These are phyloP conservation scores for Penicillium coffeae DNA, from an alignment of 495 filamentous ascomycete genomes.

Conservation along the genomic window DNA sequence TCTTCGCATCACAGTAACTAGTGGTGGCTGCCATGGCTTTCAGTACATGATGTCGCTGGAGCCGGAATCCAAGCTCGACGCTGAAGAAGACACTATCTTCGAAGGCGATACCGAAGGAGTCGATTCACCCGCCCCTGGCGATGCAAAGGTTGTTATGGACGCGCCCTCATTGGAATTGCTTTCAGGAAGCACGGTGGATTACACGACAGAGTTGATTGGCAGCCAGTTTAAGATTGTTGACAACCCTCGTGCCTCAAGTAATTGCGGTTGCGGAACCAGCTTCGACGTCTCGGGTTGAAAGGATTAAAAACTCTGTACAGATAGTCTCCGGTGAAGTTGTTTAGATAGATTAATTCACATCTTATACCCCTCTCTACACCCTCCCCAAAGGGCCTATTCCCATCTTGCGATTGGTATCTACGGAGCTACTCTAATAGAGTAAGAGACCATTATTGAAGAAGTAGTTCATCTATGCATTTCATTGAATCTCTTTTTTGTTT, in stretches of 20 bases:
- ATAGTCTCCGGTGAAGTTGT: constrained; percentile 10
- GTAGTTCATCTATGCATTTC: constrained; percentile 25
- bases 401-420: not conserved
- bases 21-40: constrained; percentile 95
- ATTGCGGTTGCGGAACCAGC: constrained; percentile 96
- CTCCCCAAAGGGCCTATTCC: not conserved
- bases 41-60: constrained; percentile 93
- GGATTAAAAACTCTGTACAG: constrained; percentile 14
- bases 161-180: constrained; percentile 80
- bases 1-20: constrained; percentile 84
- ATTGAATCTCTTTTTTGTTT: constrained; percentile 29
- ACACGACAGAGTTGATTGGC: constrained; percentile 94
- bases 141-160: constrained; percentile 87
- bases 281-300: constrained; percentile 78
- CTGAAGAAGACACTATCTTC: constrained; percentile 73
- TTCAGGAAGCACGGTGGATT: constrained; percentile 91
- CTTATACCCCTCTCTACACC: constrained; percentile 24
- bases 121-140: constrained; percentile 37
- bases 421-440: not conserved
- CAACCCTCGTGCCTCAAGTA: constrained; percentile 86
- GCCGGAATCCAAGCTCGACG: constrained; percentile 51
- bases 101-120: constrained; percentile 31
- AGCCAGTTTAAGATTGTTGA: constrained; percentile 96
- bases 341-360: constrained; percentile 25
- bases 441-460: not conserved